Base-by-base conservation (phyloP, 1,284 basidiomycete genomes). In the Meira miltonrushii region DNA sequence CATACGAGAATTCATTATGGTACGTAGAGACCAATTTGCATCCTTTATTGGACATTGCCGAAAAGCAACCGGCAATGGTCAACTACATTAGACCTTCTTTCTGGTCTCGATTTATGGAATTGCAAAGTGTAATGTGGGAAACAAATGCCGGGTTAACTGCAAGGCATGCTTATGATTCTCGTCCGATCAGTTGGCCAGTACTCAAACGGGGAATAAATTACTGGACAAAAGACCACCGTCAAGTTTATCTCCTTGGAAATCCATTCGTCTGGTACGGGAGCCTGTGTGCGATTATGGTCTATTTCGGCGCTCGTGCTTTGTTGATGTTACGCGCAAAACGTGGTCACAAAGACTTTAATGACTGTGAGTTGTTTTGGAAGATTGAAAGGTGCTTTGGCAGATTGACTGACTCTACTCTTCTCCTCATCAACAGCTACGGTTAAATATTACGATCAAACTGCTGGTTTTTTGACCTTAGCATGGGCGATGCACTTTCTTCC, bases 401-500 rank as follows among this genome's bases (percentile, higher is more conserved):
- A 11, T 17, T n/a, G 28, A 50, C 33, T 55, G 11, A 21, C 8
- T 13, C 19, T 57, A n/a, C 8, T 33, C 28, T 33, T 33, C 28
- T 33, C 28, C 8, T 33, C 39, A 51, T 39, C 13, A 25, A 12
- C 68, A 93, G 90, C 88, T 66, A 88, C 87, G 75, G 85, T 94
- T 38, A 86, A 88, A 46, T 93, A 92, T 79, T 98, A 98, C 80
- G 92, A 97, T 80, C 81, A 86, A 43, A 82, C 93, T 15, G 86
- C 89, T 21, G 92, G 94, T 39, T 96, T 97, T 83, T 97, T 98
- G 84, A 80, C 92, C 54, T 81, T 92, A 40, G 86, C 94, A 10
- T 99, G 95, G 95, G 87, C 85, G 7, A 90, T 89, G 64, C 95
- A 99, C 80, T 99, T 96, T 81, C 82, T 90, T 75, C 95, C 95